Evolutionary conservation across 2,329 filamentous ascomycete genomes (phyloP).

Genomic region (Akanthomyces muscarius): DNA sequence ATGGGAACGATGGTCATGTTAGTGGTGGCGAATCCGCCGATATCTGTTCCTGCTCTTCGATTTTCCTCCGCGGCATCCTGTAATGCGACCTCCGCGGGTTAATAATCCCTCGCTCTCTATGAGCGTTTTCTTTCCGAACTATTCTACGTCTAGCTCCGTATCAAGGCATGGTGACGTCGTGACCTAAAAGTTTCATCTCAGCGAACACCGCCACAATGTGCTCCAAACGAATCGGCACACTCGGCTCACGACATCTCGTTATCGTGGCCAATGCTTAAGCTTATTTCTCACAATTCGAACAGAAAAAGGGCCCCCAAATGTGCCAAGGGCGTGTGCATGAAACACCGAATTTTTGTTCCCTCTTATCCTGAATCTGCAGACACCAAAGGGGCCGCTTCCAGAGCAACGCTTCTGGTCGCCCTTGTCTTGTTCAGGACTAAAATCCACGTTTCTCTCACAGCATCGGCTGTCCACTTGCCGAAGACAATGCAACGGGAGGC

Average conservation of each 20-base stretch:
- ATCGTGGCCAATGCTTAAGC: conserved; percentile 15
- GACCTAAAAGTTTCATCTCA: background rate
- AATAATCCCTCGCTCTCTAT: background rate
- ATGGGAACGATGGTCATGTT: no score
- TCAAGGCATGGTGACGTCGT: background rate
- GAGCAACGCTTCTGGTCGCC: conserved; percentile 8
- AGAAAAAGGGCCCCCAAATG: background rate
- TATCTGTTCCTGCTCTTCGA: no score
- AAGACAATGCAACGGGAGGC: background rate
- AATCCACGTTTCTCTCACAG: background rate
- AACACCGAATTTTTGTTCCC: background rate
- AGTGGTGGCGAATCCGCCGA: no score
- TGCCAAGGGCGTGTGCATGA: conserved; percentile 4
- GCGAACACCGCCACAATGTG: background rate
- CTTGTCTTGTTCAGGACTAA: conserved; percentile 2
- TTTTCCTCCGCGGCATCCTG: background rate
- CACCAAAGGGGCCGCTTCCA: background rate
- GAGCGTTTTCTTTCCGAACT: background rate
- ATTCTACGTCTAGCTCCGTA: background rate
- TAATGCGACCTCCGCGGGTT: background rate
- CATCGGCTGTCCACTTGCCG: conserved; percentile 1
- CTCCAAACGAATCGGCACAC: conserved; percentile 5
- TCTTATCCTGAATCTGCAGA: background rate
- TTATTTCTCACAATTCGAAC: conserved; percentile 7
- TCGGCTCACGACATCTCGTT: background rate